These are phyloP conservation scores for Leccinum olivaceopallidum DNA, from an alignment of 768 basidiomycete species.

Conservation along the genomic window DNA sequence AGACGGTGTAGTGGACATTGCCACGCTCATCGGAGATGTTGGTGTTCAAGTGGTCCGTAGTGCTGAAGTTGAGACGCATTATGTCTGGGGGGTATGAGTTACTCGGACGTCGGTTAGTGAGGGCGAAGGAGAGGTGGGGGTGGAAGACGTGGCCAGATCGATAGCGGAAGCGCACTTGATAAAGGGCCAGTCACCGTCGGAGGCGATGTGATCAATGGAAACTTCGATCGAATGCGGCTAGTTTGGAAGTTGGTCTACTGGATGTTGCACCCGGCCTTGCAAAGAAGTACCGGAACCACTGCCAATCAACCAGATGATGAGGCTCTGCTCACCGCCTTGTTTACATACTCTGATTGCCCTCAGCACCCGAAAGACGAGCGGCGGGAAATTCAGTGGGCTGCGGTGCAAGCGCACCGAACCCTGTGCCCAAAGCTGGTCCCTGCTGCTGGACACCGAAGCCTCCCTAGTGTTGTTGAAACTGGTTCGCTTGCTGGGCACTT, in stretches of 20 bases:
- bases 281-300: too few species aligned
- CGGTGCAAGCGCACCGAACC: constrained; percentile 46
- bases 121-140: background rate
- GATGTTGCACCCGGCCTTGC: too few species aligned
- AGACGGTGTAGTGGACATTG: constrained; percentile 17
- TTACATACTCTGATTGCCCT: too few species aligned
- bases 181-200: background rate
- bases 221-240: background rate
- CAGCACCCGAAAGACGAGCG: constrained; percentile 16
- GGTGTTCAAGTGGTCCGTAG: constrained; percentile 22
- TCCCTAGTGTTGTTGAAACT: constrained; percentile 45
- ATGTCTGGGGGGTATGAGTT: background rate
- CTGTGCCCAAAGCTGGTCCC: constrained; percentile 32
- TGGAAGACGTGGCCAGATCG: background rate
- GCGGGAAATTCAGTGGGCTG: constrained; percentile 62
- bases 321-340: too few species aligned
- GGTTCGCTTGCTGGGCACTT: constrained; percentile 35
- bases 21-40: constrained; percentile 24
- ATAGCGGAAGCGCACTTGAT: background rate
- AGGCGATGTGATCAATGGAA: background rate
- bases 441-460: constrained; percentile 30
- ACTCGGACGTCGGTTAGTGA: constrained; percentile 2
- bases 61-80: constrained; percentile 27
- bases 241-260: too few species aligned
- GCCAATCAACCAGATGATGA: too few species aligned